A percentile compares a stretch with the other conserved stretches of the same genome.
Conservation (phyloP, 2,329 filamentous ascomycete genomes). For the Ilyonectria destructans region DNA sequence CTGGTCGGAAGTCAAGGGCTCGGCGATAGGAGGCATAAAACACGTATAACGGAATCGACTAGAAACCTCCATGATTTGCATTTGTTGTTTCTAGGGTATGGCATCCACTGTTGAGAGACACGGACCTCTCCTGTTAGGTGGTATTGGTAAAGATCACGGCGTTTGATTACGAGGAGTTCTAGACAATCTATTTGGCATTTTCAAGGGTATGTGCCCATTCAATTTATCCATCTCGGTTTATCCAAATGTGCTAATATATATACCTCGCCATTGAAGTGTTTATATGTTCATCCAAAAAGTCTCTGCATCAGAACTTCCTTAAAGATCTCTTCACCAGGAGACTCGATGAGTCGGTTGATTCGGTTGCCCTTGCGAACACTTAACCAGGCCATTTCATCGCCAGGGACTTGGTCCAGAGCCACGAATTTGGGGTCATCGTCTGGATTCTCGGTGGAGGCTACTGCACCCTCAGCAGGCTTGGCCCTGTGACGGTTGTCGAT, state of each 20-base stretch:
- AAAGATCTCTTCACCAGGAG: slow-evolving; percentile 80
- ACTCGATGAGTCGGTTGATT: slow-evolving; percentile 79
- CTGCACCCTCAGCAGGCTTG: slow-evolving; percentile 64
- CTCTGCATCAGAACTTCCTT: slow-evolving; percentile 76
- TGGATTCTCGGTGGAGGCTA: slow-evolving; percentile 60
- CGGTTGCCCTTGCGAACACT: slow-evolving; percentile 83
- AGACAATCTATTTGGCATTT: slow-evolving; percentile 46
- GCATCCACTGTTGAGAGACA: slow-evolving; percentile 36
- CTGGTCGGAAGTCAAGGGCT: slow-evolving; percentile 91
- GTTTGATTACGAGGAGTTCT: slow-evolving; percentile 50
- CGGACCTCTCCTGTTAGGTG: slow-evolving; percentile 28
- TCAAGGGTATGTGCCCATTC: slow-evolving; percentile 38
- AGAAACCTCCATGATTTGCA: slow-evolving; percentile 16
- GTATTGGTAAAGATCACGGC: slow-evolving; percentile 43
- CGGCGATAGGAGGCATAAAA: slow-evolving; percentile 88
- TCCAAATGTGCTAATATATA: slow-evolving; percentile 41
- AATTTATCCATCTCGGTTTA: slow-evolving; percentile 29
- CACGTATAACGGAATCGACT: slow-evolving; percentile 66
- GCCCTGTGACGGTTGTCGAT: slow-evolving; percentile 79
- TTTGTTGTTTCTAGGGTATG: slow-evolving; percentile 41
- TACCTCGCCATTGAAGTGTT: not conserved
- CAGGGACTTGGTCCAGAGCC: slow-evolving; percentile 69
- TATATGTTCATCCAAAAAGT: slow-evolving; percentile 67
- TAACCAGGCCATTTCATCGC: slow-evolving; percentile 85
- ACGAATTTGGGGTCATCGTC: slow-evolving; percentile 59